Evolutionary conservation across 192 early-diverging fungal genomes (phyloP).

Genomic region (Fimicolochytrium jonesii): DNA sequence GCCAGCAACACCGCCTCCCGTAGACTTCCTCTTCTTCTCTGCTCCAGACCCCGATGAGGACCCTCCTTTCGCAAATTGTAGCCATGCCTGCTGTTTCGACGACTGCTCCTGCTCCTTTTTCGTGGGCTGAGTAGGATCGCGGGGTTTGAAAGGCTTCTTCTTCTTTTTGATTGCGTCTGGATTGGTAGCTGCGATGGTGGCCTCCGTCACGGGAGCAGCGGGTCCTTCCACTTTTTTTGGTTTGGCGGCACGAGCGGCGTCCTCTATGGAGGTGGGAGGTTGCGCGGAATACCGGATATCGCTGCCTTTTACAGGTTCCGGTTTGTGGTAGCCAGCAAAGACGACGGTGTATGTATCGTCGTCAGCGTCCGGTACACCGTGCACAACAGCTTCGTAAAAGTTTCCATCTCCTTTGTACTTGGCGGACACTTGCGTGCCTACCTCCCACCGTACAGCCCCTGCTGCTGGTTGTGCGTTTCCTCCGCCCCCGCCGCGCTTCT

Average conservation of each 20-base stretch:
- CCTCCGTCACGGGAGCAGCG: conserved; percentile 30
- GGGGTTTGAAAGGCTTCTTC: conserved; percentile 46
- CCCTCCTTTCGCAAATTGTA: conserved; percentile 62
- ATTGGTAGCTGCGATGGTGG: conserved; percentile 25
- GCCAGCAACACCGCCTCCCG: conserved; percentile 4
- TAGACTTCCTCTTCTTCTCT: conserved; percentile 33
- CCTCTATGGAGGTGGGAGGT: conserved; percentile 33
- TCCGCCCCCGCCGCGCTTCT: background rate
- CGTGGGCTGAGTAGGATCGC: conserved; percentile 27
- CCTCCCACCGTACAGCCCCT: conserved; percentile 1
- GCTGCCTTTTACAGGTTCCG: conserved; percentile 7
- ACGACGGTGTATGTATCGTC: conserved; percentile 4
- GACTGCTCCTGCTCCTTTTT: conserved; percentile 57
- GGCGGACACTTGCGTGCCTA: conserved; percentile 59
- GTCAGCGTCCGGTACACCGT: conserved; percentile 51
- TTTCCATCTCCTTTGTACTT: conserved; percentile 64
- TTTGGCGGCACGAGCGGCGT: conserved; percentile 53
- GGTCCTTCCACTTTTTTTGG: conserved; percentile 20
- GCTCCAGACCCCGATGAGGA: too few relatives aligned
- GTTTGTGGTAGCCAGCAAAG: conserved; percentile 11
- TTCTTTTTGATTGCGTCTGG: conserved; percentile 40
- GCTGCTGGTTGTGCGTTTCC: conserved; percentile 11
- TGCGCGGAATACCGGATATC: conserved; percentile 14
- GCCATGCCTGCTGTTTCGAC: conserved; percentile 71
- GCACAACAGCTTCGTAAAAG: conserved; percentile 60